These are phyloP conservation scores for Cytidiella melzeri DNA, from an alignment of 768 basidiomycete species.

Conservation along the genomic window DNA sequence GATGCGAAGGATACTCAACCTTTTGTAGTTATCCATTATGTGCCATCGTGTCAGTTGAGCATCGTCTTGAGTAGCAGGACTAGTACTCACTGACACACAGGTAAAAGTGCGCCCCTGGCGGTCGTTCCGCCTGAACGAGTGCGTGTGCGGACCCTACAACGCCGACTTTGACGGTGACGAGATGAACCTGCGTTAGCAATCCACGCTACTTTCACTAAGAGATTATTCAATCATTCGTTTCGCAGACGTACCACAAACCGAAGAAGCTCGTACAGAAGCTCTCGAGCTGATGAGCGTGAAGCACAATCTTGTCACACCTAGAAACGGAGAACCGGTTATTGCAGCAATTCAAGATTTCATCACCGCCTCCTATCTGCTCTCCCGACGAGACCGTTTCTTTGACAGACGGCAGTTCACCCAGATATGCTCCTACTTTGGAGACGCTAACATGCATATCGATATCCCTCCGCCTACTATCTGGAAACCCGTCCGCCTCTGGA, in stretches of 20 bases:
- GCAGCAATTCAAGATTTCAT: slow-evolving; percentile 99
- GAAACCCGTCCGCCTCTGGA: slow-evolving; percentile 93
- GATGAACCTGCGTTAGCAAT: slow-evolving; percentile 90
- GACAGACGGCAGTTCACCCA: slow-evolving; percentile 94
- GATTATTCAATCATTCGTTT: background rate
- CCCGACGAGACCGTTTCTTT: slow-evolving; percentile 87
- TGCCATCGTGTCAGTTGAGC: slow-evolving; percentile 80
- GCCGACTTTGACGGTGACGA: slow-evolving; percentile 99
- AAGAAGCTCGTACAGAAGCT: slow-evolving; percentile 96
- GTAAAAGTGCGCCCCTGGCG: slow-evolving; percentile 95
- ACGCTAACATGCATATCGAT: slow-evolving; percentile 89
- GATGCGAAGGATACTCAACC: too few relatives aligned
- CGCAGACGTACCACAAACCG: slow-evolving; percentile 95
- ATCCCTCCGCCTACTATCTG: slow-evolving; percentile 91
- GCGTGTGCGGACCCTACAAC: slow-evolving; percentile 98
- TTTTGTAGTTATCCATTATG: slow-evolving; percentile 86
- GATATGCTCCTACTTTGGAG: slow-evolving; percentile 90
- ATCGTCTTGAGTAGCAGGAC: background rate
- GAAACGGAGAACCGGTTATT: slow-evolving; percentile 98
- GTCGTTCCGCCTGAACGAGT: slow-evolving; percentile 95
- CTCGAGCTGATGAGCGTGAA: slow-evolving; percentile 96
- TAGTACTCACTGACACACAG: slow-evolving; percentile 26
- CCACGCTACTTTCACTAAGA: slow-evolving; percentile 1
- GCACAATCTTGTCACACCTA: slow-evolving; percentile 93
- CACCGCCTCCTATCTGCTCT: slow-evolving; percentile 94